These are phyloP conservation scores for Paxillus involutus DNA, from an alignment of 768 basidiomycete genomes.

Conservation along the genomic window DNA sequence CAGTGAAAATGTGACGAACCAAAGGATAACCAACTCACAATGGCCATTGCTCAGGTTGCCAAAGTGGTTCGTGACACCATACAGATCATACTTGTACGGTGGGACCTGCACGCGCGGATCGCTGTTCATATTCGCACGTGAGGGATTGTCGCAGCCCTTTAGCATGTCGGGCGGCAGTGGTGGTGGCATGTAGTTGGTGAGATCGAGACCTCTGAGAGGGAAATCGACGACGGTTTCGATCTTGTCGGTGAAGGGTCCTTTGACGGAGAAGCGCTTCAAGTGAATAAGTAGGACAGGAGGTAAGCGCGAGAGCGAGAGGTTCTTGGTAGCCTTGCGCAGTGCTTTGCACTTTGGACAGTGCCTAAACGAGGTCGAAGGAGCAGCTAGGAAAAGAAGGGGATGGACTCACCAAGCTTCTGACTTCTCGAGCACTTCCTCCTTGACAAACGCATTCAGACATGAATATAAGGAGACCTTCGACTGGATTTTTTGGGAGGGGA, in stretches of 20 bases:
- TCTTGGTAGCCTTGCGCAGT: conserved; percentile 83
- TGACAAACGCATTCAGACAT: conserved; percentile 89
- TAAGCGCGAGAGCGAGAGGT: conserved; percentile 85
- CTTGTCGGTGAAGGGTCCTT: conserved; percentile 93
- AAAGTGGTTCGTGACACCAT: conserved; percentile 94
- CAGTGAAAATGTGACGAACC: background rate
- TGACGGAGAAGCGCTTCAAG: conserved; percentile 88
- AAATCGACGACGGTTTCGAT: conserved; percentile 94
- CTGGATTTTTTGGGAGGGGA: conserved; percentile 63
- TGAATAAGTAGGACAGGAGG: conserved; percentile 93
- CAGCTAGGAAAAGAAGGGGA: background rate
- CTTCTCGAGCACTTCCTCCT: conserved; percentile 86
- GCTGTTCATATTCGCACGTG: conserved; percentile 34
- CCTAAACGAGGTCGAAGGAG: conserved; percentile 44
- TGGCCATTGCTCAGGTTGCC: conserved; percentile 94
- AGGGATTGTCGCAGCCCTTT: conserved; percentile 45
- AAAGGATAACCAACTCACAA: conserved; percentile 56
- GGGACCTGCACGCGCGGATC: conserved; percentile 84
- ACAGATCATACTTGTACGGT: conserved; percentile 91
- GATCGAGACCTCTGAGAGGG: conserved; percentile 61
- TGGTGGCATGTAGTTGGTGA: conserved; percentile 84
- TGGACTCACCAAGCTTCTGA: conserved; percentile 85
- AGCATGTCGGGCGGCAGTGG: conserved; percentile 67
- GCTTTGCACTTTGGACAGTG: conserved; percentile 94
- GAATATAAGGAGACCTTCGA: conserved; percentile 67